Percentiles rank a stretch among this genome's conserved stretches.
Conservation (phyloP, 2,329 filamentous ascomycete genomes). For the Dothistroma pini region DNA sequence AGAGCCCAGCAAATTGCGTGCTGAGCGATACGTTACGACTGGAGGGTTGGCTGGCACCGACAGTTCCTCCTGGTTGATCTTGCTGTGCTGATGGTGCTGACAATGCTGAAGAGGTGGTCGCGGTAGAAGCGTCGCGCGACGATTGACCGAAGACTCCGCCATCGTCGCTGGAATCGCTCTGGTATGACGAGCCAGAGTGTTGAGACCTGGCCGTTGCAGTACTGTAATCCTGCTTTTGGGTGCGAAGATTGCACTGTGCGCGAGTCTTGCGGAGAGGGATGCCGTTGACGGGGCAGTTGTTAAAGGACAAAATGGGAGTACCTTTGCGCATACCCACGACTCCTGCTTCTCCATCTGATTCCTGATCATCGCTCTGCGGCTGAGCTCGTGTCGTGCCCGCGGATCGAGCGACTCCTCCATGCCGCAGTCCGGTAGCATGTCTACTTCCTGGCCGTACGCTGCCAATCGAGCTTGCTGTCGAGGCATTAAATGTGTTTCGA, state of each 20-base stretch:
- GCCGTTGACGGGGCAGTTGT: slow-evolving; percentile 25
- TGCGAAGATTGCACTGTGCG: slow-evolving; percentile 30
- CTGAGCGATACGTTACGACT: slow-evolving; percentile 31
- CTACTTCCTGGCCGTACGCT: slow-evolving; percentile 43
- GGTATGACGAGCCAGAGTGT: slow-evolving; percentile 26
- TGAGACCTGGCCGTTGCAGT: slow-evolving; percentile 27
- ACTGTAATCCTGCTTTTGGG: slow-evolving; percentile 13
- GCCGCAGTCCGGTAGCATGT: slow-evolving; percentile 37
- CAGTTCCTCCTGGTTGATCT: slow-evolving; percentile 23
- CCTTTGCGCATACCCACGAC: slow-evolving; percentile 42
- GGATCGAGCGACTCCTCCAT: slow-evolving; percentile 11
- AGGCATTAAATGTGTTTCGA: slow-evolving; percentile 41
- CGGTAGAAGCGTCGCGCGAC: slow-evolving; percentile 26
- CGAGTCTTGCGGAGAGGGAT: slow-evolving; percentile 33
- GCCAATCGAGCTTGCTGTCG: slow-evolving; percentile 44
- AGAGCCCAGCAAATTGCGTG: slow-evolving; percentile 29
- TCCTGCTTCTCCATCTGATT: slow-evolving; percentile 35
- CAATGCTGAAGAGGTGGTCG: slow-evolving; percentile 17
- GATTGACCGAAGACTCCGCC: slow-evolving; percentile 17
- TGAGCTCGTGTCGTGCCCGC: slow-evolving; percentile 9
- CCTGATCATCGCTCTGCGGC: slow-evolving; percentile 31
- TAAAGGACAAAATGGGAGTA: slow-evolving; percentile 43
- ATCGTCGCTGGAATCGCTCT: slow-evolving; percentile 21
- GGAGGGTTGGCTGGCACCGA: slow-evolving; percentile 23
- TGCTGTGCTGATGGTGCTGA: slow-evolving; percentile 18